A percentile compares a stretch with the other conserved stretches of the same genome.
Conservation (phyloP, 768 basidiomycete genomes). For the Floccularia luteovirens region DNA sequence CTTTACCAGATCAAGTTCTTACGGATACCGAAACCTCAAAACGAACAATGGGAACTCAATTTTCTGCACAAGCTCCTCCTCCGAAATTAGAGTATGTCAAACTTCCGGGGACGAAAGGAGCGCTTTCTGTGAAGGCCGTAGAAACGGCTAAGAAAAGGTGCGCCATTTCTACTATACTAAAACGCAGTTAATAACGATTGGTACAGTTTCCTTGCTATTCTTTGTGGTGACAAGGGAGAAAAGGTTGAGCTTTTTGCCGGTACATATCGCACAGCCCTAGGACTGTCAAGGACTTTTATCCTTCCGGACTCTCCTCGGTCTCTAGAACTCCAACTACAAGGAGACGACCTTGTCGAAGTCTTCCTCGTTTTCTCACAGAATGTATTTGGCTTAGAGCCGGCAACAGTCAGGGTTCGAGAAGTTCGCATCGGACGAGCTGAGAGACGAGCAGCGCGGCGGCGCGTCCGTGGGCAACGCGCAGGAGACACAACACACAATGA, state of each 20-base stretch:
- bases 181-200: background rate
- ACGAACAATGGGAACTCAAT: conserved; percentile 19
- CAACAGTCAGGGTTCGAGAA: conserved; percentile 90
- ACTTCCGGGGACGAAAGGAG: conserved; percentile 84
- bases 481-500: conserved; percentile 40
- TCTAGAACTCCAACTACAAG: conserved; percentile 82
- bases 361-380: conserved; percentile 89
- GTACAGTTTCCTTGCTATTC: conserved; percentile 85
- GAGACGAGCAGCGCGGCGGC: conserved; percentile 73
- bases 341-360: conserved; percentile 88
- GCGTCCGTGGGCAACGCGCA: conserved; percentile 61
- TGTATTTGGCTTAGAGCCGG: conserved; percentile 87
- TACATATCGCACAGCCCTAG: conserved; percentile 82
- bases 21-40: conserved; percentile 32
- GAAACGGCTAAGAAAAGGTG: conserved; percentile 89
- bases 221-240: conserved; percentile 89
- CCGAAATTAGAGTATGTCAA: conserved; percentile 91
- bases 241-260: conserved; percentile 93
- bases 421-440: conserved; percentile 88
- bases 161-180: background rate
- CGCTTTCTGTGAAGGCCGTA: conserved; percentile 76
- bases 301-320: conserved; percentile 86
- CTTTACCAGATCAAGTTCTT: conserved; percentile 26
- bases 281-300: conserved; percentile 89
- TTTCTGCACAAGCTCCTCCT: conserved; percentile 50